phyloP scores from a whole-genome alignment of 73 alveolate species.

The Paramecium pentaurelia region DNA sequence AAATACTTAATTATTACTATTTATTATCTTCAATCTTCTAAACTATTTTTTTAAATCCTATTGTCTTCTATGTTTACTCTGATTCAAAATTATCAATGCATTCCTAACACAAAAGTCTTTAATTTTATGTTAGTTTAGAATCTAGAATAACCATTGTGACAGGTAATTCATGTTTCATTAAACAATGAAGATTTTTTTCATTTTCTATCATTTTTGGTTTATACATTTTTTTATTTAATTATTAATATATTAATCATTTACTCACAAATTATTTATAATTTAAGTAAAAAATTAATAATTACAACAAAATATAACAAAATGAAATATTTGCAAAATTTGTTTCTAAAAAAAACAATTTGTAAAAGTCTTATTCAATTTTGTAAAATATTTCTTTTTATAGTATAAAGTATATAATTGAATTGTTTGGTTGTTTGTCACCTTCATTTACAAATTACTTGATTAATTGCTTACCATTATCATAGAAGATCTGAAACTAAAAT shows the following conservation, averaged over 20 bases:
- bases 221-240: neutral
- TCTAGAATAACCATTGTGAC: neutral
- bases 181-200: neutral
- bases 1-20: neutral
- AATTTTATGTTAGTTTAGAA: neutral
- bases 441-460: conserved; percentile 72
- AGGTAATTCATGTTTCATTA: neutral
- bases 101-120: neutral
- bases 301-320: too few species aligned
- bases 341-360: conserved; percentile 71
- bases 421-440: conserved; percentile 75
- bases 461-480: neutral
- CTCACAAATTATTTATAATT: too few species aligned
- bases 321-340: too few species aligned
- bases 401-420: conserved; percentile 74
- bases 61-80: neutral
- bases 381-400: conserved; percentile 69
- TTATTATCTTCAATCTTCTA: neutral
- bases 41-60: neutral
- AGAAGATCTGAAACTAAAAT: too few species aligned
- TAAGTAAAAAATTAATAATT: too few species aligned
- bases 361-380: conserved; percentile 74
- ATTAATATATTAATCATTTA: too few species aligned
- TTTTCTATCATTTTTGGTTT: neutral
- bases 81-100: neutral